A percentile compares a stretch with the other conserved stretches of the same genome.
These are phyloP conservation scores for Drosera capensis DNA, from an alignment of 148 eudicot genomes.

Conservation along the genomic window DNA sequence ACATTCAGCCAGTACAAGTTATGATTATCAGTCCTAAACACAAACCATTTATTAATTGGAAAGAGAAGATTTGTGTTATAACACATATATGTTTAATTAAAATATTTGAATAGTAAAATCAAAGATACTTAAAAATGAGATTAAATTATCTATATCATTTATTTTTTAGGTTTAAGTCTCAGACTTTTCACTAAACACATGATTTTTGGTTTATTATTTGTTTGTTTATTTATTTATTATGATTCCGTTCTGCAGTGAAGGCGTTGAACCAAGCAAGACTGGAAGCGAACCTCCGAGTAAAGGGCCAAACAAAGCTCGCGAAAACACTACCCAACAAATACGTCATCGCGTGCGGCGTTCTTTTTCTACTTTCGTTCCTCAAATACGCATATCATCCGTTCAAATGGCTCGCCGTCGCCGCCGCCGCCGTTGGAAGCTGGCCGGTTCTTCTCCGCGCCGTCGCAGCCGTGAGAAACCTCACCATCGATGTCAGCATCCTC, in stretches of 20 bases:
- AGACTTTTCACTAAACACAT: too few species aligned
- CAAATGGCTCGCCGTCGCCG: constrained; percentile 28
- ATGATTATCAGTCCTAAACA: too few species aligned
- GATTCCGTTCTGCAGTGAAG: constrained; percentile 14
- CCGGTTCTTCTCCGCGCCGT: constrained; percentile 15
- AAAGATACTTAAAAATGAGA: too few species aligned
- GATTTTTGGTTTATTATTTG: too few species aligned
- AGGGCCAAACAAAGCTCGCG: constrained; percentile 12
- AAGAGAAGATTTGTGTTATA: too few species aligned
- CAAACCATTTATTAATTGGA: too few species aligned
- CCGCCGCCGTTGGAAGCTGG: constrained; percentile 25
- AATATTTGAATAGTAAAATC: too few species aligned
- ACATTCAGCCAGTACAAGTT: too few species aligned
- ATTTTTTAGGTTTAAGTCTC: too few species aligned
- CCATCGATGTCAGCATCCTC: constrained; percentile 27
- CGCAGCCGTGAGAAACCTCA: constrained; percentile 25
- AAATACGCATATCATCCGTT: constrained; percentile 30
- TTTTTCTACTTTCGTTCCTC: constrained; percentile 24
- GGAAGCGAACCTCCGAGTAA: constrained; percentile 24
- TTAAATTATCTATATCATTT: too few species aligned
- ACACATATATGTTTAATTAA: too few species aligned
- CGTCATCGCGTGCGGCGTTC: constrained; percentile 22
- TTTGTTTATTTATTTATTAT: too few species aligned
- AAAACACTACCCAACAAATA: constrained; percentile 32
- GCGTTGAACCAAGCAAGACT: constrained; percentile 29